Evolutionary conservation across 805 yeast genomes (phyloP), one percentile per base, ranked within the genome.

Genomic region (Nadsonia fulvescens): DNA sequence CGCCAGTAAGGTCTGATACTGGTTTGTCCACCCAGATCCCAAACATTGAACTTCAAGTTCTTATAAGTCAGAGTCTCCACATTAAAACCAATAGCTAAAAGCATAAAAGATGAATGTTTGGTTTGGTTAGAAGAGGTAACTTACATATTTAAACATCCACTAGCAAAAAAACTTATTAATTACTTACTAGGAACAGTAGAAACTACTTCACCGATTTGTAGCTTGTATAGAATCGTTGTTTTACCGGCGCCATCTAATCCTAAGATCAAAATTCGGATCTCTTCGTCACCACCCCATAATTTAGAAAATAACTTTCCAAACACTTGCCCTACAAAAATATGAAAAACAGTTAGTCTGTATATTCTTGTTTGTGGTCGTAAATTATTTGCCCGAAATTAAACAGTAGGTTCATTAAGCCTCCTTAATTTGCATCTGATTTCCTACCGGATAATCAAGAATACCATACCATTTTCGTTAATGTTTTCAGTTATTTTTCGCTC

Each of bases 21-120:
- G 2, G 95, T 83, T 49, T 83, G 96, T 1, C 96, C 96, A 35
- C 96, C 96, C 34, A 83, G 63, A 56, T 83, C 96, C 96, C 96
- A 83, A 49, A 86, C 92, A 49, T 86, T 83, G 40, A 83, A 65
- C 24, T 92, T 79, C 38, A 83, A 64, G 49, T 86, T 83, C 40
- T 79, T 79, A 49, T 86, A 83, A 27, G 67, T 70, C 33, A 83
- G 56, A 2, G 95, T 83, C 44, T 86, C 96, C 17, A 83, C 96
- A 45, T 83, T 86, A 62, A 83, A 83, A 3, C 96, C 96, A 37
- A 83, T 82, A 2, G 95, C 68, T 20, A 54, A 70, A 56, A 46
- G 64, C n/a, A n/a, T n/a, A n/a, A n/a, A n/a, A n/a, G n/a, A n/a
- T n/a, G n/a, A n/a, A n/a, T n/a, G n/a, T n/a, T n/a, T n/a, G n/a